Percentiles rank a stretch among this genome's conserved stretches.
Evolutionary conservation across 257 asterid species (phyloP).

Genomic region (Lavandula angustifolia): DNA sequence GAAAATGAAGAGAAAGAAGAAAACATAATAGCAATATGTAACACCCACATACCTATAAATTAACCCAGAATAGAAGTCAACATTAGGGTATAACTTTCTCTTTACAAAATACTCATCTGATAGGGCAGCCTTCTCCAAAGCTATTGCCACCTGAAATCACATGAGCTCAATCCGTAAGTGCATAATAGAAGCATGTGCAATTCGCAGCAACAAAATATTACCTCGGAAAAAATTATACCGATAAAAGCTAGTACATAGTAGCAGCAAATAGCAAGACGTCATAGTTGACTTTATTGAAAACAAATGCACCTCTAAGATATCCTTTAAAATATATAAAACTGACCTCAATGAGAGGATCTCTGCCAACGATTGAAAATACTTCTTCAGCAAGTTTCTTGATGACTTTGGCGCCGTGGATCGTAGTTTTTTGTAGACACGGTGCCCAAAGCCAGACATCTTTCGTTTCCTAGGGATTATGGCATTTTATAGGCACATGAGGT

Average conservation of each 20-base stretch:
- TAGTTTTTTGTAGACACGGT: constrained; percentile 98
- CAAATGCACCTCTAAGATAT: not conserved
- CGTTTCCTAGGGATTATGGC: constrained; percentile 66
- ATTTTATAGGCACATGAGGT: not conserved
- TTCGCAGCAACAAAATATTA: not conserved
- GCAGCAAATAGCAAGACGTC: not conserved
- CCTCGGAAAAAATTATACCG: no score
- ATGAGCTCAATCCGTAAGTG: constrained; percentile 23
- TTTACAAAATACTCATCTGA: constrained; percentile 92
- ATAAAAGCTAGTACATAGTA: not conserved
- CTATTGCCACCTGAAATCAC: constrained; percentile 81
- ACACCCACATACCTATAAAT: constrained; percentile 82
- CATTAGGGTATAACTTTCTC: constrained; percentile 96
- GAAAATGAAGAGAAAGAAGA: not conserved
- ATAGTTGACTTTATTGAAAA: not conserved
- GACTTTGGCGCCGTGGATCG: constrained; percentile 98
- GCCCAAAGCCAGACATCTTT: constrained; percentile 99
- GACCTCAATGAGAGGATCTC: constrained; percentile 99
- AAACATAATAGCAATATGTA: no score
- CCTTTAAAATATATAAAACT: constrained; percentile 3
- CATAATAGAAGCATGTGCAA: constrained; percentile 1
- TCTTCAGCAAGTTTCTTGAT: constrained; percentile 93
- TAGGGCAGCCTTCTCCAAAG: constrained; percentile 95
- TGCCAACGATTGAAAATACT: constrained; percentile 96
- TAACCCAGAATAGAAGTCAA: constrained; percentile 96